phyloP scores from a whole-genome alignment of 352 stramenopile genomes.

The Phytophthora sojae region DNA sequence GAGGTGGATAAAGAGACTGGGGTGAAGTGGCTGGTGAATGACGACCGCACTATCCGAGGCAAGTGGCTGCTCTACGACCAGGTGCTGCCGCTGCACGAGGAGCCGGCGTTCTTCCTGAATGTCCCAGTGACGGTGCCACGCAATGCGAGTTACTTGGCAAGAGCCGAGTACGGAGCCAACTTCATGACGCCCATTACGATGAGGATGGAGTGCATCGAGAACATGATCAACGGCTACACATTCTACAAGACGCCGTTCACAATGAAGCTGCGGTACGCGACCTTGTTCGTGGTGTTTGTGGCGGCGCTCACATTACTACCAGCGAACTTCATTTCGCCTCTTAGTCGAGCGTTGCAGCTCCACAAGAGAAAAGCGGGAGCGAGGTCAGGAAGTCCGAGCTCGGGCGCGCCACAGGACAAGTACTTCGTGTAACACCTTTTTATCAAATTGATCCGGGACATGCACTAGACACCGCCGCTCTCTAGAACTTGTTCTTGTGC shows the following conservation, averaged over 20 bases:
- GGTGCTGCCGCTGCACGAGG: slow-evolving; percentile 60
- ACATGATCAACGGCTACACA: slow-evolving; percentile 76
- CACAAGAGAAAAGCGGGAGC: slow-evolving; percentile 23
- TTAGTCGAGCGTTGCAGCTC: slow-evolving; percentile 35
- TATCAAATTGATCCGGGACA: slow-evolving; percentile 8
- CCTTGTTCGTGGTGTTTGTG: slow-evolving; percentile 36
- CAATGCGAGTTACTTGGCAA: slow-evolving; percentile 68
- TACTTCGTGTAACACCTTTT: slow-evolving; percentile 41
- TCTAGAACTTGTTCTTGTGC: slow-evolving; percentile 38
- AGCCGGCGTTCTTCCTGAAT: slow-evolving; percentile 59
- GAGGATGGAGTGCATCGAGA: slow-evolving; percentile 84
- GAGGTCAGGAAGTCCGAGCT: slow-evolving; percentile 9
- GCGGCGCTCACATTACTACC: slow-evolving; percentile 38
- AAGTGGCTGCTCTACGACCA: slow-evolving; percentile 73
- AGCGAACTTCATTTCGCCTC: slow-evolving; percentile 34
- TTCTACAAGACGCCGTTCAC: slow-evolving; percentile 65
- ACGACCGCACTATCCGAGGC: slow-evolving; percentile 73
- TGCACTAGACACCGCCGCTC: not conserved
- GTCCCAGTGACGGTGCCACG: slow-evolving; percentile 58
- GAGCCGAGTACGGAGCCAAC: slow-evolving; percentile 69
- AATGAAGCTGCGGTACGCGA: slow-evolving; percentile 30
- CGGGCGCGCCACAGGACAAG: slow-evolving; percentile 38
- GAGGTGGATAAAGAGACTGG: slow-evolving; percentile 44
- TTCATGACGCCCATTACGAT: slow-evolving; percentile 80
- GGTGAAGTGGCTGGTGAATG: slow-evolving; percentile 67